Evolutionary conservation across 2,329 filamentous ascomycete genomes (phyloP).

Genomic region (Fusarium sarcochroum): DNA sequence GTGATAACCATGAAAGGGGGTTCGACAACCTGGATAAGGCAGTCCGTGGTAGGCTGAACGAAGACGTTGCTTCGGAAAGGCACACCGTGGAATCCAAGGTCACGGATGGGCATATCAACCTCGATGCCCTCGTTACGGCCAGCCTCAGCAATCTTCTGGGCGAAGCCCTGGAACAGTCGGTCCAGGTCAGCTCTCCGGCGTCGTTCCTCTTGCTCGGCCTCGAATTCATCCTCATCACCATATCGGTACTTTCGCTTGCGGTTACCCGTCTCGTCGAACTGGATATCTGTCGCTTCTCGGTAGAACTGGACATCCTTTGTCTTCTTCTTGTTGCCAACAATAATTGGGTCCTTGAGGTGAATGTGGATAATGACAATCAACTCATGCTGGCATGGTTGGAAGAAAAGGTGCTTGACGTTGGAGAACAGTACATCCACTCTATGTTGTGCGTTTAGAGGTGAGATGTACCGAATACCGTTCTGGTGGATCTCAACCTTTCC

Average conservation of each 20-base stretch:
- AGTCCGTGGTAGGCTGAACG: slow-evolving; percentile 96
- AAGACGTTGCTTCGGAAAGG: slow-evolving; percentile 96
- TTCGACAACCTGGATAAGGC: slow-evolving; percentile 95
- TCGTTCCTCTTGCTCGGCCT: slow-evolving; percentile 97
- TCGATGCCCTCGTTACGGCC: slow-evolving; percentile 91
- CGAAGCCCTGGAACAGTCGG: slow-evolving; percentile 94
- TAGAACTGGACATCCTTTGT: slow-evolving; percentile 99
- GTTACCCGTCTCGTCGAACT: slow-evolving; percentile 98
- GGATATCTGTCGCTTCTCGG: slow-evolving; percentile 96
- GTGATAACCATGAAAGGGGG: slow-evolving; percentile 97
- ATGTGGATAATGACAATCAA: slow-evolving; percentile 98
- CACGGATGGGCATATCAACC: slow-evolving; percentile 96
- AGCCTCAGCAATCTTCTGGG: slow-evolving; percentile 97
- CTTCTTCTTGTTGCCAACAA: slow-evolving; percentile 97
- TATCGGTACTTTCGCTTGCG: slow-evolving; percentile 97
- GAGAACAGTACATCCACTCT: slow-evolving; percentile 95
- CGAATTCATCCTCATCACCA: slow-evolving; percentile 98
- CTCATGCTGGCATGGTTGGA: slow-evolving; percentile 96
- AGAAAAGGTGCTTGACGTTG: slow-evolving; percentile 98
- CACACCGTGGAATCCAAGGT: slow-evolving; percentile 96
- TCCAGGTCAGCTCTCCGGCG: slow-evolving; percentile 92
- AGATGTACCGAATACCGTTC: slow-evolving; percentile 97
- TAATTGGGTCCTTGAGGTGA: slow-evolving; percentile 97
- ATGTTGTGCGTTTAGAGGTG: slow-evolving; percentile 82
- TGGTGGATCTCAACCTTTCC: slow-evolving; percentile 98